Conservation (phyloP, 2,329 filamentous ascomycete genomes). For the Juglanconis juglandina region DNA sequence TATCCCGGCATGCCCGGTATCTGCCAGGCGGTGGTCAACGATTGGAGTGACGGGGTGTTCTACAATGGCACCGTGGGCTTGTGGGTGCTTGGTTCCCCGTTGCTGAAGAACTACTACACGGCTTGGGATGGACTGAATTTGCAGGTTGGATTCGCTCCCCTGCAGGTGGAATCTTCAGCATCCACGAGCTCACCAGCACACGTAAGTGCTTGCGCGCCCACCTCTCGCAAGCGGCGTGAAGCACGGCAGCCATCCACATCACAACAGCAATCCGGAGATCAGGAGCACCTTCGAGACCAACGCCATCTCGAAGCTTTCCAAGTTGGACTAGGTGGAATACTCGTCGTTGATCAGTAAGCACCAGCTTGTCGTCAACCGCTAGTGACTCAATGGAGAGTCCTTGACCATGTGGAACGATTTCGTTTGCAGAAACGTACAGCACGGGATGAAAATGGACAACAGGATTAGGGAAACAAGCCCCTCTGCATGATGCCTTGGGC, state of each 20-base stretch:
- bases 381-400: no score
- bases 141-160: constrained; percentile 23
- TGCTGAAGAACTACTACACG: constrained; percentile 33
- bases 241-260: neutral
- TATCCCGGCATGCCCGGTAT: constrained; percentile 24
- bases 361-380: no score
- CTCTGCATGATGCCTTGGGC: neutral
- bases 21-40: constrained; percentile 29
- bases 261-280: neutral
- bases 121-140: constrained; percentile 29
- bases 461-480: no score
- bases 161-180: neutral
- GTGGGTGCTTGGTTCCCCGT: constrained; percentile 30
- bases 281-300: neutral
- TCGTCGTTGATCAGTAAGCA: no score
- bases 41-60: constrained; percentile 13
- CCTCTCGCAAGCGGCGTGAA: neutral
- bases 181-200: neutral
- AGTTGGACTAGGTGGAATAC: no score
- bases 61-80: constrained; percentile 10
- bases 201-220: neutral
- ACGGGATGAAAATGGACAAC: no score
- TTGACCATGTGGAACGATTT: no score
- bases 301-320: no score
- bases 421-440: no score